Evolutionary conservation across 768 basidiomycete genomes (phyloP), one percentile per base, ranked within the genome.

Genomic region (Naganishia antarctica): DNA sequence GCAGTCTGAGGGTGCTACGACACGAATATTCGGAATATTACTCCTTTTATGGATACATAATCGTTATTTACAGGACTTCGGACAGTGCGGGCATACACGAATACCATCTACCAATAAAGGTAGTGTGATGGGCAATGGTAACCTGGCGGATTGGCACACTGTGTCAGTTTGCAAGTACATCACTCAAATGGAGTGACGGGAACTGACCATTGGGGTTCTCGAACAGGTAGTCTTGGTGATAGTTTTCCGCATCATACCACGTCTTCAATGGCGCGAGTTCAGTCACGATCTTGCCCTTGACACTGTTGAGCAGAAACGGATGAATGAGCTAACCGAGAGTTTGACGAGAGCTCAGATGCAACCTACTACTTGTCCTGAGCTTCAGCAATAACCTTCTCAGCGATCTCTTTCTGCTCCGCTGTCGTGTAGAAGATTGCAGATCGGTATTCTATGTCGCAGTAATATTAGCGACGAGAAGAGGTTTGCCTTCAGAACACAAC

Each of bases 401-500:
- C 94, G 63, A 85, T 83, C 34, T 80, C 73, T 41, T 80, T 79
- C 74, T 97, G 94, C 69, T 88, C 89, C 0, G 83, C 81, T 0
- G 84, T 83, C 70, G 87, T 80, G 15, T 84, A 87, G 78, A 92
- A 97, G 73, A 98, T 94, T 13, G 85, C 90, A 1, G 91, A 92
- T 51, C 94, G 90, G 75, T 97, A 97, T 78, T 97, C 90, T 89
- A 74, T 64, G 34, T 23, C 23, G 59, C 23, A 37, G 23, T 16
- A 29, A 25, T 28, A 46, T 34, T 40, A 53, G 45, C 26, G 26
- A 12, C 28, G 18, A 11, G 2, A n/a, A 4, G 31, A 34, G 4
- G 23, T 4, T 26, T 18, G 16, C 34, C 25, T 8, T 3, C 1
- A 23, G 5, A 16, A 18, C 1, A 31, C 37, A 32, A 74, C 78